Conservation (phyloP, 208 protist species). For the Lotmaria passim region DNA sequence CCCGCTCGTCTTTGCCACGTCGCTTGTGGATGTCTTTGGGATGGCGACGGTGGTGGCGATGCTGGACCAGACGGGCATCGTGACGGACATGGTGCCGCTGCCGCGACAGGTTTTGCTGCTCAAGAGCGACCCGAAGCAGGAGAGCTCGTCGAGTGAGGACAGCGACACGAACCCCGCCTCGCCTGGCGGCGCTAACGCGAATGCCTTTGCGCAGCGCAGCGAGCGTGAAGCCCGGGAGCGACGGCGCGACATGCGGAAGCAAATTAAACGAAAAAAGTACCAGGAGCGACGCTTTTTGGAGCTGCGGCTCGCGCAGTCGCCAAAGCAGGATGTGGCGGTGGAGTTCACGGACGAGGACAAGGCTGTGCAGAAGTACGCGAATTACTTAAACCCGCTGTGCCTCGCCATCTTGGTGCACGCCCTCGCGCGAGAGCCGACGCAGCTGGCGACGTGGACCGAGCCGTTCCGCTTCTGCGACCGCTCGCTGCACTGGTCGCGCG, state of each 20-base stretch:
- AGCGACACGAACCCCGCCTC: constrained; percentile 36
- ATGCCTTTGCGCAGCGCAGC: constrained; percentile 38
- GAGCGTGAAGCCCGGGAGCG: constrained; percentile 57
- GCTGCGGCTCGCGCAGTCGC: constrained; percentile 57
- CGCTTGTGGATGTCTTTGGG: constrained; percentile 82
- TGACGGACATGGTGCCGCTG: constrained; percentile 91
- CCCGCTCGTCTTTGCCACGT: constrained; percentile 76
- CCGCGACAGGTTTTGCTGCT: constrained; percentile 77
- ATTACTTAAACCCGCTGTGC: constrained; percentile 69
- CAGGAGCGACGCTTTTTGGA: constrained; percentile 79
- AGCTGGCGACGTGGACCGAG: constrained; percentile 87
- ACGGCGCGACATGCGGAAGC: constrained; percentile 62
- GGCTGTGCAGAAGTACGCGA: constrained; percentile 35
- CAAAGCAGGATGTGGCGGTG: constrained; percentile 69
- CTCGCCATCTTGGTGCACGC: constrained; percentile 80
- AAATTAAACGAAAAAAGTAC: constrained; percentile 81
- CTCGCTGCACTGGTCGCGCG: constrained; percentile 65
- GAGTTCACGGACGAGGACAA: constrained; percentile 75
- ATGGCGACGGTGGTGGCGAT: constrained; percentile 87
- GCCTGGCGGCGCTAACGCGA: background rate
- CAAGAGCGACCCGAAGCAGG: constrained; percentile 31
- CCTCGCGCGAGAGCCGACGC: constrained; percentile 48
- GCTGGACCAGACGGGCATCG: constrained; percentile 82
- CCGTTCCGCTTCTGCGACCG: constrained; percentile 85
- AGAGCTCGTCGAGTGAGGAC: constrained; percentile 61